Evolutionary conservation across 1,284 basidiomycete genomes (phyloP).

Genomic region (Coniophora puteana): DNA sequence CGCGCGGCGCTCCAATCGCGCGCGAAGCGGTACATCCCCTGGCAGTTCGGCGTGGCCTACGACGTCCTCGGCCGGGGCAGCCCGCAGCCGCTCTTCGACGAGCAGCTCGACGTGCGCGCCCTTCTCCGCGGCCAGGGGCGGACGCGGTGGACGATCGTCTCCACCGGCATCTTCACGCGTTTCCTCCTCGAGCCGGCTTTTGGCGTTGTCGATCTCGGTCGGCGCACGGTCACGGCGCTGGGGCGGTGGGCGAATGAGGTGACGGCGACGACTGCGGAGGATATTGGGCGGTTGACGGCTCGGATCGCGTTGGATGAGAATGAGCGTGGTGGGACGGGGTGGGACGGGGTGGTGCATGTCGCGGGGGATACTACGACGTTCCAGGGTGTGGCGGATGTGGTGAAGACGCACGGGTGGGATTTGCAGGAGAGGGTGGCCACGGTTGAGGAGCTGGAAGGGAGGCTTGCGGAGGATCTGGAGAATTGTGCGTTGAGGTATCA

Average conservation of each 20-base stretch:
- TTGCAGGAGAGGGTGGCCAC: too few relatives aligned
- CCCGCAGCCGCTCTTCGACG: slow-evolving; percentile 30
- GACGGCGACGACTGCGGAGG: slow-evolving; percentile 26
- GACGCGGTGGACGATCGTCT: slow-evolving; percentile 29
- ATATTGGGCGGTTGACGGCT: slow-evolving; percentile 27
- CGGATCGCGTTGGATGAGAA: too few relatives aligned
- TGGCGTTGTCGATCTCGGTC: slow-evolving; percentile 22
- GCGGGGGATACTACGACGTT: too few relatives aligned
- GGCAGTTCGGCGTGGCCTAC: slow-evolving; percentile 37
- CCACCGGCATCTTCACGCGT: slow-evolving; percentile 31
- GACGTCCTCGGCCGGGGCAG: slow-evolving; percentile 28
- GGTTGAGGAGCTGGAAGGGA: too few relatives aligned
- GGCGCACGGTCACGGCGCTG: slow-evolving; percentile 20
- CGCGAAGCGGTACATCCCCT: slow-evolving; percentile 27
- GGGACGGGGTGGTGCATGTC: too few relatives aligned
- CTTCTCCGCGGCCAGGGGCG: slow-evolving; percentile 22
- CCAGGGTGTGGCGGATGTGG: too few relatives aligned
- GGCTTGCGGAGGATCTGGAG: too few relatives aligned
- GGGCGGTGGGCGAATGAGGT: slow-evolving; percentile 25
- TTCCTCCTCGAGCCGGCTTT: slow-evolving; percentile 29
- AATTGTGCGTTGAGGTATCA: too few relatives aligned
- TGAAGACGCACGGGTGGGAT: too few relatives aligned
- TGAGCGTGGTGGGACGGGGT: too few relatives aligned
- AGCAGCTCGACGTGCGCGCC: slow-evolving; percentile 32
- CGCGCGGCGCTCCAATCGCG: slow-evolving; percentile 23